Percentiles rank a stretch among this genome's conserved stretches.
phyloP scores from a whole-genome alignment of 805 yeast genomes.

The Pichia nanzhaoensis region DNA sequence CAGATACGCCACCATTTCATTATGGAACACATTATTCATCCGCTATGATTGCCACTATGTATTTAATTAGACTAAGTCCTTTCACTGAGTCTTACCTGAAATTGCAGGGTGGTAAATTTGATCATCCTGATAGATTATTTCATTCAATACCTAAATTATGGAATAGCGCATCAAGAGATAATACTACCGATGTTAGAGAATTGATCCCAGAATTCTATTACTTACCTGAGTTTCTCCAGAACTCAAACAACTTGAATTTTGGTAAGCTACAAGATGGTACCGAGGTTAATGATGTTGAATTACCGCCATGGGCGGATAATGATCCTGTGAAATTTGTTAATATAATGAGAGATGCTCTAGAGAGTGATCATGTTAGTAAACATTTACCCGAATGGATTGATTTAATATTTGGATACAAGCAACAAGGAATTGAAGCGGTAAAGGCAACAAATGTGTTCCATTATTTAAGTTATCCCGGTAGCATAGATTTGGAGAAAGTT shows the following conservation, averaged over 20 bases:
- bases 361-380: constrained; percentile 71
- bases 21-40: constrained; percentile 93
- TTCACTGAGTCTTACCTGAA: constrained; percentile 72
- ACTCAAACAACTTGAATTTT: constrained; percentile 59
- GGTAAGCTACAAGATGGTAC: constrained; percentile 62
- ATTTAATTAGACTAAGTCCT: constrained; percentile 69
- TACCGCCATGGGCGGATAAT: constrained; percentile 81
- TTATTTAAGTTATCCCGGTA: constrained; percentile 78
- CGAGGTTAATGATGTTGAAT: constrained; percentile 50
- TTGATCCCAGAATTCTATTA: constrained; percentile 81
- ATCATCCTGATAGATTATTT: constrained; percentile 80
- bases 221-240: constrained; percentile 69
- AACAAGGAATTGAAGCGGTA: constrained; percentile 64
- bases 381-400: constrained; percentile 83
- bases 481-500: constrained; percentile 67
- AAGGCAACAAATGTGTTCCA: constrained; percentile 71
- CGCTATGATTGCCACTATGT: constrained; percentile 87
- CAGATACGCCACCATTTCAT: constrained; percentile 66
- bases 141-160: constrained; percentile 72
- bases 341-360: constrained; percentile 77
- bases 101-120: constrained; percentile 83
- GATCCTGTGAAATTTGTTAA: constrained; percentile 70
- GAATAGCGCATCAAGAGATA: constrained; percentile 71
- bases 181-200: constrained; percentile 84
- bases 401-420: constrained; percentile 74